A percentile compares a stretch with the other conserved stretches of the same genome.
Evolutionary conservation across 257 asterid genomes (phyloP).

Genomic region (Prunella vulgaris): DNA sequence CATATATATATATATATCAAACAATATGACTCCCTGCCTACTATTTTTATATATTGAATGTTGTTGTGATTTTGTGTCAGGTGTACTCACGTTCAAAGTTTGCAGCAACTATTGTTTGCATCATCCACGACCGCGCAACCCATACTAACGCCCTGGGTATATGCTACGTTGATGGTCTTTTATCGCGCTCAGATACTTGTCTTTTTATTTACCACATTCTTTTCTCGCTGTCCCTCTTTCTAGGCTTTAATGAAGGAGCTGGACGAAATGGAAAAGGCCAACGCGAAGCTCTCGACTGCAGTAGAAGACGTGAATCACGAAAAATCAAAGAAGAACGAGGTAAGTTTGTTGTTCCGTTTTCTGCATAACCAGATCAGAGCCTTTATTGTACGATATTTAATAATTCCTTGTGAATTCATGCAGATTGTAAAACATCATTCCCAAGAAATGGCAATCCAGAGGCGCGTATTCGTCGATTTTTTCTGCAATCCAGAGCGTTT

Average conservation of each 20-base stretch:
- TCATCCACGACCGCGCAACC: slow-evolving; percentile 98
- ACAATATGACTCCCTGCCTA: not conserved
- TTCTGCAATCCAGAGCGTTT: slow-evolving; percentile 94
- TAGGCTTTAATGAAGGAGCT: slow-evolving; percentile 91
- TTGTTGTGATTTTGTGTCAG: slow-evolving; percentile 39
- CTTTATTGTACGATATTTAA: no score
- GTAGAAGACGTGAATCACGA: slow-evolving; percentile 89
- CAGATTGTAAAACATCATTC: slow-evolving; percentile 95
- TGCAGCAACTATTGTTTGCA: slow-evolving; percentile 93
- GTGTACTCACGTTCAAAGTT: slow-evolving; percentile 88
- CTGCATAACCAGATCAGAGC: no score
- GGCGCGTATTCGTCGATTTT: slow-evolving; percentile 87
- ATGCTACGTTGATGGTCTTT: not conserved
- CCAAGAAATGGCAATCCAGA: slow-evolving; percentile 78
- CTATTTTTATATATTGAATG: not conserved
- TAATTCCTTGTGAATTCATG: slow-evolving; percentile 5
- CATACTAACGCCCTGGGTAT: slow-evolving; percentile 93
- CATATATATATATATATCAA: not conserved
- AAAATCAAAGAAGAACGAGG: slow-evolving; percentile 95
- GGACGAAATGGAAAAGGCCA: slow-evolving; percentile 93
- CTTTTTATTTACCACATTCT: not conserved
- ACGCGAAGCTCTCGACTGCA: slow-evolving; percentile 80
- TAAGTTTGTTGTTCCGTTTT: not conserved
- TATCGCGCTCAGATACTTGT: no score
- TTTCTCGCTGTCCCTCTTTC: not conserved